Percentiles rank a stretch among this genome's conserved stretches.
Conservation (phyloP, 768 basidiomycete genomes). For the Lentinula sp. region DNA sequence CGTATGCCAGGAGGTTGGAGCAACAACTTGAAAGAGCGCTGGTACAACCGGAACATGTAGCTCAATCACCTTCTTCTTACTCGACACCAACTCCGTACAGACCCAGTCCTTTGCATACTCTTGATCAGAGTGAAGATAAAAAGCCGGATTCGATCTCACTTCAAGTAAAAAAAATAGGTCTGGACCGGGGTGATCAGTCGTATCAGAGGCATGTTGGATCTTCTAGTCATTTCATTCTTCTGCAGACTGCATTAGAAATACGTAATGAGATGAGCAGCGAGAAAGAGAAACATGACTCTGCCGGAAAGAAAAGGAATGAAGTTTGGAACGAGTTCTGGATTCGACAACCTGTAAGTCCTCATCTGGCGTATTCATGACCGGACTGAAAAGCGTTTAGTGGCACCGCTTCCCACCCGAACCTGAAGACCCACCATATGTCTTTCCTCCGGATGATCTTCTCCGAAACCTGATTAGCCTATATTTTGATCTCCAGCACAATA, state of each 20-base stretch:
- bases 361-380: not conserved
- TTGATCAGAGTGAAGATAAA: not conserved
- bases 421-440: constrained; percentile 7
- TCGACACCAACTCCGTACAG: not conserved
- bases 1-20: constrained; percentile 2
- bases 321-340: not conserved
- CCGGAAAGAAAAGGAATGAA: not conserved
- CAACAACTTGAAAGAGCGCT: not conserved
- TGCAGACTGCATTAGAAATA: not conserved
- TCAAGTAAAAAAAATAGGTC: not conserved
- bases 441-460: constrained; percentile 31
- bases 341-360: not conserved
- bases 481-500: constrained; percentile 33
- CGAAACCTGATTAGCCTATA: constrained; percentile 37
- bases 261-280: not conserved
- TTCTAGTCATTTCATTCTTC: not conserved
- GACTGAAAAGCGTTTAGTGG: not conserved
- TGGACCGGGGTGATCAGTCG: not conserved
- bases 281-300: not conserved
- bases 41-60: not conserved
- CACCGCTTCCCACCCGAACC: not conserved
- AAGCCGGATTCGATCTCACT: not conserved
- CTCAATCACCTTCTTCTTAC: not conserved
- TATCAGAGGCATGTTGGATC: not conserved
- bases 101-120: not conserved